These are phyloP conservation scores for Cladosporium cucumerinum DNA, from an alignment of 2,329 filamentous ascomycete species.

Conservation along the genomic window DNA sequence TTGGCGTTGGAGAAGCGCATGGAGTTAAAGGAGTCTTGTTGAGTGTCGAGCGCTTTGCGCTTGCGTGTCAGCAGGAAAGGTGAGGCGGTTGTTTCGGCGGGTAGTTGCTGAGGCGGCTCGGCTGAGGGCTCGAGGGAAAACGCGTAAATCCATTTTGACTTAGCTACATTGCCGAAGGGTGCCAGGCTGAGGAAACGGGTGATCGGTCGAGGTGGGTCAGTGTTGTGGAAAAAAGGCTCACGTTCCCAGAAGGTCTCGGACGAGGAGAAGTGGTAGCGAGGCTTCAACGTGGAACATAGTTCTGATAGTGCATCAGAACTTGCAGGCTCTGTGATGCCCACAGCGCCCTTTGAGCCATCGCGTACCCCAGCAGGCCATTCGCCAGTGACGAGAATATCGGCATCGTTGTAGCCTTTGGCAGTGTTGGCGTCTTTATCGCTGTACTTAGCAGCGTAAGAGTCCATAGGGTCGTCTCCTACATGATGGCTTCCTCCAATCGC, in stretches of 20 bases:
- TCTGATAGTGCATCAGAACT: constrained; percentile 69
- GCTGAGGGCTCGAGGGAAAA: constrained; percentile 60
- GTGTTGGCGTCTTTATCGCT: constrained; percentile 64
- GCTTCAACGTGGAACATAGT: constrained; percentile 73
- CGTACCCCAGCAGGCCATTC: constrained; percentile 71
- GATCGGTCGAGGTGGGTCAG: constrained; percentile 48
- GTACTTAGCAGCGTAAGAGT: constrained; percentile 71
- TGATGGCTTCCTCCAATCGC: constrained; percentile 66
- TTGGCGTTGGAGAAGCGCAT: constrained; percentile 53
- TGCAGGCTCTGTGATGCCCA: constrained; percentile 44
- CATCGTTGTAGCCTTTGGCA: constrained; percentile 62
- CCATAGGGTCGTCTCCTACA: constrained; percentile 39
- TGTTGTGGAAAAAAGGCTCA: constrained; percentile 78
- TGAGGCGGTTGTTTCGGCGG: constrained; percentile 69
- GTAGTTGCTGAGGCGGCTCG: constrained; percentile 59
- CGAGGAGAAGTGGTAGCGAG: constrained; percentile 83
- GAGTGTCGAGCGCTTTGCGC: constrained; percentile 34
- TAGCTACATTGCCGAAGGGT: constrained; percentile 68
- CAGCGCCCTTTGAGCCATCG: constrained; percentile 35
- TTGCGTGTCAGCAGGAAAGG: constrained; percentile 64
- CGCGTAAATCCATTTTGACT: constrained; percentile 78
- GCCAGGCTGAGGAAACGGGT: constrained; percentile 92
- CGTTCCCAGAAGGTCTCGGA: constrained; percentile 80
- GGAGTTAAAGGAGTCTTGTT: constrained; percentile 32
- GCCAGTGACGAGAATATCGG: constrained; percentile 83